Evolutionary conservation across 805 yeast genomes (phyloP), one percentile per base, ranked within the genome.

Genomic region (Wickerhamomyces alni): DNA sequence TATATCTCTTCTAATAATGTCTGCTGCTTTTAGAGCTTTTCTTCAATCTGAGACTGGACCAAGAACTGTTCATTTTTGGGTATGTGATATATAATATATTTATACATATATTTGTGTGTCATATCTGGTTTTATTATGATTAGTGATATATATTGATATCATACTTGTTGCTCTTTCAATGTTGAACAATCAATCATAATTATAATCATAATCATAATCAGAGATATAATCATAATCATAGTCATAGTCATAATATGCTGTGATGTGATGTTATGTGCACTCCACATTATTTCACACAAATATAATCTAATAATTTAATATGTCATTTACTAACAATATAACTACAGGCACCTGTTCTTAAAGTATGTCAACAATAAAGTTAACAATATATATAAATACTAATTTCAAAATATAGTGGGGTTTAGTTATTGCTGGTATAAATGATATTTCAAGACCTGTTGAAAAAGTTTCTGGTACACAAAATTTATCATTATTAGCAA

Each of bases 41-140:
- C 59, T 87, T 59, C 76, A 80, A 52, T 81, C 96, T 15, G 94
- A 84, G 59, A 87, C 99, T 16, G 99, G 99, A 25, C 99, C 99
- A 30, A 80, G 68, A 59, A 91, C 99, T n/a, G 89, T 93, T 41
- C 99, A 91, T 60, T 91, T 91, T 66, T 91, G 99, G 99, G 94
- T 77, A 63, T 30, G 76, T 67, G 18, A 12, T 12, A 31, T 33
- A 24, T n/a, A 31, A 15, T n/a, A n/a, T n/a, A n/a, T n/a, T n/a
- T n/a, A n/a, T n/a, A n/a, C n/a, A n/a, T n/a, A n/a, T n/a, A n/a
- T n/a, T n/a, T n/a, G n/a, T n/a, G n/a, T n/a, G n/a, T n/a, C n/a
- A n/a, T n/a, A n/a, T n/a, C n/a, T n/a, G n/a, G n/a, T n/a, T n/a
- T n/a, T n/a, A n/a, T n/a, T n/a, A n/a, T n/a, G n/a, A n/a, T n/a